Base-by-base conservation (phyloP, 257 asterid species). In the Paraleonurus japonicus region DNA sequence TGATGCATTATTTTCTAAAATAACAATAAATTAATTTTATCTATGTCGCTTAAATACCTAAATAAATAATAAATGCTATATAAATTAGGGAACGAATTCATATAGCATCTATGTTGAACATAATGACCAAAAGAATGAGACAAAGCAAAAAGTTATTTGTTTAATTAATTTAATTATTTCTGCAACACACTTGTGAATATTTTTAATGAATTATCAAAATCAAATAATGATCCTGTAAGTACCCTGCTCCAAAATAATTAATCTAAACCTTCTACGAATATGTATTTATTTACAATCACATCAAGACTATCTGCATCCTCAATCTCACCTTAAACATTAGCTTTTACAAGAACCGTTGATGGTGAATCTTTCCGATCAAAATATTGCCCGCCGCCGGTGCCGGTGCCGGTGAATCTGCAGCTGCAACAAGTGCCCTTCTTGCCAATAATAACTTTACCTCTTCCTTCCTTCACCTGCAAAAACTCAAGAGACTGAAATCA, bases 381-480 rank as follows among this genome's bases (percentile, higher is more conserved):
- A 45, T 45, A 4, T 2, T 7, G 50, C 47, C 51, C 35, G 7
- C 64, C 73, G 30, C 75, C 64, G 81, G 69, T 11, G 76, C 70
- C 0, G 80, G 61, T 11, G 80, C 69, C 27, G 71, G 22, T 13
- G 65, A 76, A 28, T 16, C 58, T 54, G 27, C 48, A 41, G 72
- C 65, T 19, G 68, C 75, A 23, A 72, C 85, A 61, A 89, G 93
- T 27, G 88, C 92, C 76, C 84, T 82, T 81, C 96, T 83, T 19
- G 93, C 81, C 72, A 85, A 48, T 65, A 73, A 58, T 16, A 65
- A 64, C 71, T 67, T 67, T 73, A 72, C 37, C 35, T 28, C 80
- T 17, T 72, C 83, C 64, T 28, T 27, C 23, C 33, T 54, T 77
- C 79, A 60, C 82, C 95, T 86, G 71, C 69, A 70, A 61, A 76